These are phyloP conservation scores for Amanita rubescens DNA, from an alignment of 768 basidiomycete species.

Conservation along the genomic window DNA sequence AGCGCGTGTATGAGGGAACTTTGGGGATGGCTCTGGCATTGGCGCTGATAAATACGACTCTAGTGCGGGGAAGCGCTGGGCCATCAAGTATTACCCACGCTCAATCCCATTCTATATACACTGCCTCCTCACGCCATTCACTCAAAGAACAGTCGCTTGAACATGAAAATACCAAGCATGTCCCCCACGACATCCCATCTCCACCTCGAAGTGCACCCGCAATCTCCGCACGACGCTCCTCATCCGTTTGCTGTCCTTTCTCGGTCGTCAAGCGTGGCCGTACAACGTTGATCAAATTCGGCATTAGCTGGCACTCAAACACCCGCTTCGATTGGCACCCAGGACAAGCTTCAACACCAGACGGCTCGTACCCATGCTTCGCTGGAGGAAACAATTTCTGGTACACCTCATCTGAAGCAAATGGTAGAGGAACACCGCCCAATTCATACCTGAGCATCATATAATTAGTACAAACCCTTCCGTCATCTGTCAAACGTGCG, in stretches of 20 bases:
- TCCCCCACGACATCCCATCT: conserved; percentile 88
- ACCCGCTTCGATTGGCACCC: conserved; percentile 58
- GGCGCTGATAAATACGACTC: neutral
- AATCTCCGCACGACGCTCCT: no score
- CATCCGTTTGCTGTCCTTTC: neutral
- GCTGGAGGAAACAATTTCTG: conserved; percentile 61
- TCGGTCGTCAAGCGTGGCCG: conserved; percentile 12
- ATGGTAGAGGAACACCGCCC: conserved; percentile 79
- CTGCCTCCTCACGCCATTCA: conserved; percentile 71
- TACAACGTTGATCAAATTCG: conserved; percentile 81
- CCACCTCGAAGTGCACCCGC: conserved; percentile 1
- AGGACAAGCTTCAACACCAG: conserved; percentile 55
- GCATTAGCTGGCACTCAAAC: conserved; percentile 95
- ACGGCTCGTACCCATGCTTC: conserved; percentile 48
- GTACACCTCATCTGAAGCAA: conserved; percentile 70
- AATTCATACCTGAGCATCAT: conserved; percentile 66
- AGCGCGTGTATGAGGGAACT: conserved; percentile 79
- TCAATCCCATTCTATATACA: conserved; percentile 63
- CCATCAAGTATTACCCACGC: no score
- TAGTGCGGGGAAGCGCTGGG: conserved; percentile 6
- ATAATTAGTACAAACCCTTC: neutral
- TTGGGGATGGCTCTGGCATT: conserved; percentile 15
- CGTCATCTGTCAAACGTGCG: conserved; percentile 17
- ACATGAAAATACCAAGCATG: conserved; percentile 84
- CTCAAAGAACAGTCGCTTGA: conserved; percentile 72